Percentiles rank a stretch among this genome's conserved stretches.
phyloP scores from a whole-genome alignment of 2,329 filamentous ascomycete species.

The Epichloe aotearoae region DNA sequence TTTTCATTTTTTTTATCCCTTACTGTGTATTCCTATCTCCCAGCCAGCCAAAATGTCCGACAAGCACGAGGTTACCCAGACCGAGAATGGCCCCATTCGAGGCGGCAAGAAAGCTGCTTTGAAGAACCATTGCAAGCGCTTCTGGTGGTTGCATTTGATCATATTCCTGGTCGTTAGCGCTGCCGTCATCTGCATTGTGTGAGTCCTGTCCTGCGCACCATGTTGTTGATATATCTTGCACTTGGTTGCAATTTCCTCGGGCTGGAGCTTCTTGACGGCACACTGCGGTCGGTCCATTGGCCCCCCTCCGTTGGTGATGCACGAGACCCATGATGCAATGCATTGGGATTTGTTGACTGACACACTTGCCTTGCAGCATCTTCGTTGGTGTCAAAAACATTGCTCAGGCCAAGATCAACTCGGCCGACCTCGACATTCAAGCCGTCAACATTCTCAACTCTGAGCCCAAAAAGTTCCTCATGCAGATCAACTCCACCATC shows the following conservation, averaged over 20 bases:
- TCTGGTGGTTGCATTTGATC: slow-evolving; percentile 50
- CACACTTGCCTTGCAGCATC: slow-evolving; percentile 28
- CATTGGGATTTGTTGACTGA: background rate
- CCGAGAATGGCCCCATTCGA: slow-evolving; percentile 18
- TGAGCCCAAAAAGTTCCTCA: slow-evolving; percentile 28
- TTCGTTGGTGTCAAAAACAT: slow-evolving; percentile 43
- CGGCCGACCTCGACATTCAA: slow-evolving; percentile 37
- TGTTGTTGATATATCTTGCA: background rate
- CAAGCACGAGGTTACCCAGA: slow-evolving; percentile 22
- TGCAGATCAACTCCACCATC: slow-evolving; percentile 45
- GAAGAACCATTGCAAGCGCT: slow-evolving; percentile 37
- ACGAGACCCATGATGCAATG: background rate
- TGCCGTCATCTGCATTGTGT: slow-evolving; percentile 46
- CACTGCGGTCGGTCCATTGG: too few relatives aligned
- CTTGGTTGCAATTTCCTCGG: background rate
- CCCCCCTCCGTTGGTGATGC: background rate
- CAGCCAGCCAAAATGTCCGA: slow-evolving; percentile 22
- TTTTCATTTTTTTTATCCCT: background rate
- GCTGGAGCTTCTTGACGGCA: background rate
- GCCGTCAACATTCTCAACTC: slow-evolving; percentile 36
- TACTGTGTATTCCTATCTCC: background rate
- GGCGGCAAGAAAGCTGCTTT: slow-evolving; percentile 24
- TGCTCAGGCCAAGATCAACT: slow-evolving; percentile 41
- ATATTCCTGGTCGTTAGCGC: slow-evolving; percentile 34
- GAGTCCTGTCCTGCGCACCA: slow-evolving; percentile 21